phyloP scores from a whole-genome alignment of 768 basidiomycete genomes.

The Macrocybe gigantea region DNA sequence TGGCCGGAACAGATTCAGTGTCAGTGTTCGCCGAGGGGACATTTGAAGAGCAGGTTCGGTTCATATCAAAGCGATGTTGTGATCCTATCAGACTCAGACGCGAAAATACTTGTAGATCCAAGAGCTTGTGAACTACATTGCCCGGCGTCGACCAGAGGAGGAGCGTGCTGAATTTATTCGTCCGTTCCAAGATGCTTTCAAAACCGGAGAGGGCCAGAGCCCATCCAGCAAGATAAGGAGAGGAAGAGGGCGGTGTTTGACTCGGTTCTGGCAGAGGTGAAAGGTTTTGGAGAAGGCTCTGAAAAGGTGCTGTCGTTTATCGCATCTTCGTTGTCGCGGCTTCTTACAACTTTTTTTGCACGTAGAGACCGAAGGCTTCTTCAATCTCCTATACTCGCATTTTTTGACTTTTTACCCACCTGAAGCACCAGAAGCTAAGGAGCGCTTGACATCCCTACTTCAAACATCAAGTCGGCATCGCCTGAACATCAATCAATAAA shows the following conservation, averaged over 20 bases:
- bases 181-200: conserved; percentile 60
- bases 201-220: conserved; percentile 42
- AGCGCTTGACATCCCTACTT: conserved; percentile 44
- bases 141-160: conserved; percentile 61
- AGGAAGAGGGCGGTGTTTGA: conserved; percentile 51
- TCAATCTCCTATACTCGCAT: conserved; percentile 77
- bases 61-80: neutral
- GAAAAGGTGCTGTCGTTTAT: conserved; percentile 53
- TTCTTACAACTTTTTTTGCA: neutral
- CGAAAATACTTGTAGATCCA: conserved; percentile 44
- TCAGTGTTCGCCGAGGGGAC: conserved; percentile 87
- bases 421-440: conserved; percentile 49
- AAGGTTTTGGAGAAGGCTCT: conserved; percentile 66
- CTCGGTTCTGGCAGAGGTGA: conserved; percentile 56
- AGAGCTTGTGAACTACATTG: conserved; percentile 73
- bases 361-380: conserved; percentile 81
- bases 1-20: conserved; percentile 70
- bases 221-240: conserved; percentile 48
- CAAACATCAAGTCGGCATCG: conserved; percentile 49
- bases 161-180: conserved; percentile 56
- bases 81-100: neutral
- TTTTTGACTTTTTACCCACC: conserved; percentile 53
- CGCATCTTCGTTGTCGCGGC: neutral
- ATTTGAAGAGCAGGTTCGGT: conserved; percentile 75
- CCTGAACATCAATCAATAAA: conserved; percentile 52